Evolutionary conservation across 163 green algal genomes (phyloP).

Genomic region (Coccomyxa subellipsoidea): DNA sequence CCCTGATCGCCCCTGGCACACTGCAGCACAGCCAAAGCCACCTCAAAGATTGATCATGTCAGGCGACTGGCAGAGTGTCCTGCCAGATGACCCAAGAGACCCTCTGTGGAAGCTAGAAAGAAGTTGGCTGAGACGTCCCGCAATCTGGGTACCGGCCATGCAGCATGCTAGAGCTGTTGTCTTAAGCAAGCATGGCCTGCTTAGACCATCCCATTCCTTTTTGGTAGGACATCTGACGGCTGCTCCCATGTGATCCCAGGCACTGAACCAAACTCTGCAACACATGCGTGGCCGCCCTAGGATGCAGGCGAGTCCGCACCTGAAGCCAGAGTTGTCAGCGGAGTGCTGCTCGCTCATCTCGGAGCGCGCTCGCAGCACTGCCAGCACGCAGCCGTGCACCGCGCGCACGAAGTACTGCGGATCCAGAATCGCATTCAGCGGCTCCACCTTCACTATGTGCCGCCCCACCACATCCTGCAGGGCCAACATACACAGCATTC

Average conservation of each 20-base stretch:
- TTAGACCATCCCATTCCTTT: too few species aligned
- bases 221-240: too few species aligned
- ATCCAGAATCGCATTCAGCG: constrained; percentile 40
- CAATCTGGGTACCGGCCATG: too few species aligned
- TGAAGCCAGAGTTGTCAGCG: neutral
- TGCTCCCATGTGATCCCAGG: too few species aligned
- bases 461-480: constrained; percentile 26
- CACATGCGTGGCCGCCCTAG: too few species aligned
- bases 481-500: neutral
- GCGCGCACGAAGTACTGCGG: constrained; percentile 35
- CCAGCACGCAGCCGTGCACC: constrained; percentile 23
- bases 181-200: too few species aligned
- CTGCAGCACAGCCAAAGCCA: neutral
- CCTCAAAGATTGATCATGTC: neutral
- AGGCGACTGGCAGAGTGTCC: neutral
- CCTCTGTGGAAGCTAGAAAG: too few species aligned
- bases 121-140: too few species aligned
- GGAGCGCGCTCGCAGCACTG: neutral
- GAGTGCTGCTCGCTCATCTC: neutral
- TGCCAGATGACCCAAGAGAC: too few species aligned
- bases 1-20: neutral
- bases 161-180: too few species aligned
- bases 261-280: too few species aligned
- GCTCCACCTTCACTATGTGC: constrained; percentile 36
- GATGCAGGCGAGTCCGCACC: too few species aligned